Percentiles rank a stretch among this genome's conserved stretches.
phyloP scores from a whole-genome alignment of 2,329 filamentous ascomycete species.

The Cladosporium sp. region DNA sequence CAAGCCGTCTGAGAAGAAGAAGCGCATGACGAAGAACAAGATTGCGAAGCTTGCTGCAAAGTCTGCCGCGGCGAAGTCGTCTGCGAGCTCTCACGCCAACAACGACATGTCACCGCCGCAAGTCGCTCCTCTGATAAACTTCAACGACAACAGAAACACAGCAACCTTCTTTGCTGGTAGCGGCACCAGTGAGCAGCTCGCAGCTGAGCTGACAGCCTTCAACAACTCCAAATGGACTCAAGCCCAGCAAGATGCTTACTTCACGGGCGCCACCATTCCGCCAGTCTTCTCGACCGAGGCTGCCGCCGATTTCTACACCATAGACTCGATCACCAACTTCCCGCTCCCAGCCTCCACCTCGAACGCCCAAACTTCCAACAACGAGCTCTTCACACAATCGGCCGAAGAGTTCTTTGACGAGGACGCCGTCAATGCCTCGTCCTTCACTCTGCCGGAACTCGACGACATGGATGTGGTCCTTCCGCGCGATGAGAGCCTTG shows the following conservation, averaged over 20 bases:
- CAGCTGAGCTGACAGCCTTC: not conserved
- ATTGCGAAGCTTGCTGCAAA: slow-evolving; percentile 26
- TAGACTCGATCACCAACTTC: not conserved
- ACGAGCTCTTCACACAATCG: not conserved
- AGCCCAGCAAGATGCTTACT: not conserved
- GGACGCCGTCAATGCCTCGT: not conserved
- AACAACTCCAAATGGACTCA: not conserved
- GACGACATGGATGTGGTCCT: not conserved
- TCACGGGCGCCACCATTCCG: not conserved
- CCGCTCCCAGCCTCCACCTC: not conserved
- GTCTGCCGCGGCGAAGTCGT: not conserved
- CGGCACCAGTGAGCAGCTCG: not conserved
- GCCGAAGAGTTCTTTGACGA: not conserved
- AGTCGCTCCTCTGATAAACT: not conserved
- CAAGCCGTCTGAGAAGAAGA: slow-evolving; percentile 49
- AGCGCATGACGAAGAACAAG: slow-evolving; percentile 43
- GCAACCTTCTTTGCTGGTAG: not conserved
- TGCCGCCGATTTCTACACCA: not conserved
- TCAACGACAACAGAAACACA: not conserved
- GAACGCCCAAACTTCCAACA: not conserved
- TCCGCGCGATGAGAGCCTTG: not conserved
- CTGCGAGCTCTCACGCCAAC: not conserved
- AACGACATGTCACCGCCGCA: not conserved
- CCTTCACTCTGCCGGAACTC: not conserved
- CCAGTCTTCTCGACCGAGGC: not conserved